Percentiles rank a stretch among this genome's conserved stretches.
Conservation (phyloP, 1,139 yeast species). For the Tardiomyces depauwii region DNA sequence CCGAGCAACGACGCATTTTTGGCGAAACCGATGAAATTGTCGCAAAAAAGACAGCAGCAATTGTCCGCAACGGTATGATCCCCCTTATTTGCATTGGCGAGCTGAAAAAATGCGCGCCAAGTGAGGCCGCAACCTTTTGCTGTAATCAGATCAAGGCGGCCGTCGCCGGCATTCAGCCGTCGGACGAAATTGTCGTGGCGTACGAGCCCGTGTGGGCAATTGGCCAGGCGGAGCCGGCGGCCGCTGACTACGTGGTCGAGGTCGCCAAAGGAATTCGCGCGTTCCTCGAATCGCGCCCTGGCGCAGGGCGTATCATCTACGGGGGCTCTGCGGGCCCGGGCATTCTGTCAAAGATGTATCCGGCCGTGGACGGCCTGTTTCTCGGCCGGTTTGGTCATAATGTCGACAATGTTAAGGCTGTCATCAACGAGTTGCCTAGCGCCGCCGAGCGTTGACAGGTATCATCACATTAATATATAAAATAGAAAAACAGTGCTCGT, state of each 20-base stretch:
- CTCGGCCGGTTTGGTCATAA: slow-evolving; percentile 21
- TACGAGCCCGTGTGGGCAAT: slow-evolving; percentile 97
- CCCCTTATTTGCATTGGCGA: slow-evolving; percentile 89
- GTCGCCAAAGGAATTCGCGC: slow-evolving; percentile 14
- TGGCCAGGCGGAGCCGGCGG: slow-evolving; percentile 38
- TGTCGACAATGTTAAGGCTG: slow-evolving; percentile 11
- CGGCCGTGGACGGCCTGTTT: slow-evolving; percentile 18
- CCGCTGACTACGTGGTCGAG: slow-evolving; percentile 13
- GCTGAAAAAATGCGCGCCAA: slow-evolving; percentile 72
- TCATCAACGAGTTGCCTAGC: slow-evolving; percentile 12
- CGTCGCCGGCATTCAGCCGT: slow-evolving; percentile 43
- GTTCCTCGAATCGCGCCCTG: slow-evolving; percentile 7
- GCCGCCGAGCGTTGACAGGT: too few relatives aligned
- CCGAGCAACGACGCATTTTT: slow-evolving; percentile 81
- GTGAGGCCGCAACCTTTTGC: slow-evolving; percentile 61
- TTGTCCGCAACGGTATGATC: slow-evolving; percentile 62
- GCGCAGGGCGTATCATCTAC: slow-evolving; percentile 13
- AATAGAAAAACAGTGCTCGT: not conserved
- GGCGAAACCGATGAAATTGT: slow-evolving; percentile 71
- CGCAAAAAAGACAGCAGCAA: slow-evolving; percentile 77
- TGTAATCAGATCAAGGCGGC: slow-evolving; percentile 76
- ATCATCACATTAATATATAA: not conserved
- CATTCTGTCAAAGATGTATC: slow-evolving; percentile 11
- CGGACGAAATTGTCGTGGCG: slow-evolving; percentile 59
- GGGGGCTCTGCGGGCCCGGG: slow-evolving; percentile 23